These are phyloP conservation scores for Aspergillus bertholletiae DNA, from an alignment of 495 filamentous ascomycete genomes.

Conservation along the genomic window DNA sequence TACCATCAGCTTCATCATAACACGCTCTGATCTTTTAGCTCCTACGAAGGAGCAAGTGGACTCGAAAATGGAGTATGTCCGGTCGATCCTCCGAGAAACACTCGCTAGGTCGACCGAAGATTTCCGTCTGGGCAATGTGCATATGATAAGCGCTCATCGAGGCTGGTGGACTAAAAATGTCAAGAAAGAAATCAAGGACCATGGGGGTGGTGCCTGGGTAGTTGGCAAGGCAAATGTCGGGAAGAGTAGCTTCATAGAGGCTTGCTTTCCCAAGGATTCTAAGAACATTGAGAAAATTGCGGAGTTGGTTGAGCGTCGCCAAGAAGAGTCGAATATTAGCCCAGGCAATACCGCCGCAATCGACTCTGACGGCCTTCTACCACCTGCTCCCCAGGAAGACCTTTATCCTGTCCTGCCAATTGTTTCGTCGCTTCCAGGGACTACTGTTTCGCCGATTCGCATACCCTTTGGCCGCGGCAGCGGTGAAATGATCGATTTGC, in stretches of 20 bases:
- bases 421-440: slow-evolving; percentile 83
- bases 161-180: slow-evolving; percentile 85
- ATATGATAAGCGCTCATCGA: slow-evolving; percentile 77
- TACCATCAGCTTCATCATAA: slow-evolving; percentile 83
- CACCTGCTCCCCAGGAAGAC: slow-evolving; percentile 67
- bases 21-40: slow-evolving; percentile 79
- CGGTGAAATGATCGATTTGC: slow-evolving; percentile 93
- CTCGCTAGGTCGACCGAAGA: slow-evolving; percentile 58
- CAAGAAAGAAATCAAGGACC: slow-evolving; percentile 76
- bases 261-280: slow-evolving; percentile 79
- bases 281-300: slow-evolving; percentile 41
- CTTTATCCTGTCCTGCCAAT: slow-evolving; percentile 76
- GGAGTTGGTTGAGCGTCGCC: slow-evolving; percentile 29
- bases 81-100: slow-evolving; percentile 66
- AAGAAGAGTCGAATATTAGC: slow-evolving; percentile 18
- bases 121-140: slow-evolving; percentile 75
- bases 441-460: slow-evolving; percentile 90
- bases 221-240: slow-evolving; percentile 98
- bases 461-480: slow-evolving; percentile 78
- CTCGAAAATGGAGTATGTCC: slow-evolving; percentile 74
- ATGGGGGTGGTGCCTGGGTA: slow-evolving; percentile 90
- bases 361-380: slow-evolving; percentile 52
- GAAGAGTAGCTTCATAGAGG: slow-evolving; percentile 86
- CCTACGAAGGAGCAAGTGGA: slow-evolving; percentile 78
- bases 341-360: slow-evolving; percentile 13